Percentiles rank a stretch among this genome's conserved stretches.
Conservation (phyloP, 495 filamentous ascomycete genomes). For the Podospora pseudoanserina region DNA sequence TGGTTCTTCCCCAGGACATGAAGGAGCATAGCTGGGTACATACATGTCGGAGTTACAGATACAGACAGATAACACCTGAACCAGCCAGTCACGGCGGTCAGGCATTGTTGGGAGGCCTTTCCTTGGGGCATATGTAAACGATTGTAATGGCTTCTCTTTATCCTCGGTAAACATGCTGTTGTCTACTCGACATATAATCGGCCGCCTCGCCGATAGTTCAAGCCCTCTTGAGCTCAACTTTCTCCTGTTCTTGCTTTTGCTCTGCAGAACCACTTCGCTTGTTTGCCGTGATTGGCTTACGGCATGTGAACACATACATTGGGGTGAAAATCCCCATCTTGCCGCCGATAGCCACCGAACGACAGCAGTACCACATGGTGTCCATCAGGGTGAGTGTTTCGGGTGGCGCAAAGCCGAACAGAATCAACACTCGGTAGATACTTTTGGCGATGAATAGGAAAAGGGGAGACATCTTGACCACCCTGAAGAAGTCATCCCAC, state of each 20-base stretch:
- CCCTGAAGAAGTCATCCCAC: constrained; percentile 4
- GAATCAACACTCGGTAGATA: constrained; percentile 10
- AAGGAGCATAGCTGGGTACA: neutral
- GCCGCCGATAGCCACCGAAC: constrained; percentile 14
- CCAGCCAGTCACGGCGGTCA: neutral
- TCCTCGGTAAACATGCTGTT: neutral
- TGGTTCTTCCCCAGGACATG: neutral
- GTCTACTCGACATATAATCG: too few relatives aligned
- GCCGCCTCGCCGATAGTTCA: neutral
- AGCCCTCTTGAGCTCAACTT: neutral
- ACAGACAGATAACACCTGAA: neutral
- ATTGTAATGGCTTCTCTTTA: neutral
- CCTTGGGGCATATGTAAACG: neutral
- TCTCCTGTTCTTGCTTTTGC: neutral
- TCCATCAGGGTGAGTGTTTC: constrained; percentile 17
- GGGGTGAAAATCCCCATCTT: constrained; percentile 22
- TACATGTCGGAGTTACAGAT: neutral
- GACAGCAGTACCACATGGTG: constrained; percentile 25
- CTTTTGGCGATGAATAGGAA: constrained; percentile 9
- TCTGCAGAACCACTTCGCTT: neutral
- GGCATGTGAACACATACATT: constrained; percentile 21
- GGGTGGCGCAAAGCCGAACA: constrained; percentile 7
- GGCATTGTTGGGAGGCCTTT: neutral
- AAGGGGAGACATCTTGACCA: constrained; percentile 16
- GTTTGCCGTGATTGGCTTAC: constrained; percentile 8